Evolutionary conservation across 1,284 basidiomycete species (phyloP).

Genomic region (Cerioporus squamosus): DNA sequence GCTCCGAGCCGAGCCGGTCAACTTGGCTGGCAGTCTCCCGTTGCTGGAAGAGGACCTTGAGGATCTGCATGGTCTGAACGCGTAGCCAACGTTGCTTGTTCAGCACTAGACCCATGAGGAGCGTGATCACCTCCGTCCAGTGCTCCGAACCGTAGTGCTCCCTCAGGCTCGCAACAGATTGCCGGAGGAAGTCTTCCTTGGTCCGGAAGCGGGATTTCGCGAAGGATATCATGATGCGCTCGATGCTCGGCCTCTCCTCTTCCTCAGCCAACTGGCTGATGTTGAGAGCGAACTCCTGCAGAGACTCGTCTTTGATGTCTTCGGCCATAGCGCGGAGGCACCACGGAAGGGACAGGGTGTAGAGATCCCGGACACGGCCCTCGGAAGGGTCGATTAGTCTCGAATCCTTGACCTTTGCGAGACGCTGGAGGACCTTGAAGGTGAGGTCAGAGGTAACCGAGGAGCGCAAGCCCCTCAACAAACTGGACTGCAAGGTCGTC

Average conservation of each 20-base stretch:
- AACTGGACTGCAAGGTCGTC: slow-evolving; percentile 72
- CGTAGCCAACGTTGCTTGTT: slow-evolving; percentile 86
- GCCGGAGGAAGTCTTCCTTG: slow-evolving; percentile 92
- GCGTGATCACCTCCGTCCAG: slow-evolving; percentile 80
- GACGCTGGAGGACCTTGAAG: slow-evolving; percentile 69
- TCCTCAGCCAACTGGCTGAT: slow-evolving; percentile 75
- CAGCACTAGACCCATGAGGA: slow-evolving; percentile 86
- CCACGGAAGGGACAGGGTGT: slow-evolving; percentile 87
- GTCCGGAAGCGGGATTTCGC: slow-evolving; percentile 89
- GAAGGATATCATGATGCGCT: slow-evolving; percentile 89
- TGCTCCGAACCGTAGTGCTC: slow-evolving; percentile 77
- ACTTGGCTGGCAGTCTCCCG: slow-evolving; percentile 79
- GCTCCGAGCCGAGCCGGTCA: slow-evolving; percentile 79
- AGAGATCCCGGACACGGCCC: slow-evolving; percentile 82
- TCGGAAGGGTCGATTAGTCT: slow-evolving; percentile 76
- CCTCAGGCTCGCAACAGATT: slow-evolving; percentile 84
- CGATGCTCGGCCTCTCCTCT: slow-evolving; percentile 77
- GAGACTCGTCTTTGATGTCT: slow-evolving; percentile 61
- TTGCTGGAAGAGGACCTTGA: slow-evolving; percentile 89
- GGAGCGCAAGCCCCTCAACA: slow-evolving; percentile 85
- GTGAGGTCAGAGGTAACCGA: slow-evolving; percentile 72
- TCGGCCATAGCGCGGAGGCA: slow-evolving; percentile 82
- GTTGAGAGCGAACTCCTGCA: slow-evolving; percentile 78
- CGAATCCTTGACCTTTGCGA: slow-evolving; percentile 67
- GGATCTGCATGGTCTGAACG: slow-evolving; percentile 83